phyloP scores from a whole-genome alignment of 2,329 filamentous ascomycete genomes.

The Arthrocladium fulminans region DNA sequence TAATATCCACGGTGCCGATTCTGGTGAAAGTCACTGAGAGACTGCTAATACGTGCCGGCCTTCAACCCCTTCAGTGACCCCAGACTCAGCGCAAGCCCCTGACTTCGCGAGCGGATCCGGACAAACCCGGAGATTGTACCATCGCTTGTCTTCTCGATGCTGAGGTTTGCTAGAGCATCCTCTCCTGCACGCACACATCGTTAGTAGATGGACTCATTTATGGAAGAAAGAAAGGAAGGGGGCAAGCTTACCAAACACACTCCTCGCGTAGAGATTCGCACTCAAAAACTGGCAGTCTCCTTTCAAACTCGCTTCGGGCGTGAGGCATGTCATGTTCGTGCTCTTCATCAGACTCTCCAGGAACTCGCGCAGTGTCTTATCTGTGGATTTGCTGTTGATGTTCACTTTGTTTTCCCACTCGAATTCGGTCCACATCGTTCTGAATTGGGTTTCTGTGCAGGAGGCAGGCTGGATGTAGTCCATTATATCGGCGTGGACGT shows the following conservation, averaged over 20 bases:
- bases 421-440: conserved; percentile 99
- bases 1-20: no score
- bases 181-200: conserved; percentile 60
- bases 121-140: conserved; percentile 96
- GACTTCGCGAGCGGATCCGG: conserved; percentile 91
- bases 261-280: conserved; percentile 90
- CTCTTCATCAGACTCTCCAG: conserved; percentile 89
- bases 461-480: conserved; percentile 97
- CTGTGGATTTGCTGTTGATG: conserved; percentile 77
- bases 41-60: conserved; percentile 41
- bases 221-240: not conserved
- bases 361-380: conserved; percentile 84
- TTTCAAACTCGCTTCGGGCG: conserved; percentile 89
- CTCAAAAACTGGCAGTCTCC: conserved; percentile 97
- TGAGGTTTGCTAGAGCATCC: conserved; percentile 94
- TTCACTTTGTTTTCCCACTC: conserved; percentile 99
- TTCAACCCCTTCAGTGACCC: conserved; percentile 92
- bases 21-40: not conserved
- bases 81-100: conserved; percentile 86
- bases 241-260: conserved; percentile 77
- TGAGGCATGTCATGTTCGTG: conserved; percentile 98
- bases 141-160: conserved; percentile 94
- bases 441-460: conserved; percentile 96
- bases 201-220: conserved; percentile 9
- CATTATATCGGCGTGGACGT: conserved; percentile 98